phyloP scores from a whole-genome alignment of 768 basidiomycete species.

The Thelephora ganbajun region DNA sequence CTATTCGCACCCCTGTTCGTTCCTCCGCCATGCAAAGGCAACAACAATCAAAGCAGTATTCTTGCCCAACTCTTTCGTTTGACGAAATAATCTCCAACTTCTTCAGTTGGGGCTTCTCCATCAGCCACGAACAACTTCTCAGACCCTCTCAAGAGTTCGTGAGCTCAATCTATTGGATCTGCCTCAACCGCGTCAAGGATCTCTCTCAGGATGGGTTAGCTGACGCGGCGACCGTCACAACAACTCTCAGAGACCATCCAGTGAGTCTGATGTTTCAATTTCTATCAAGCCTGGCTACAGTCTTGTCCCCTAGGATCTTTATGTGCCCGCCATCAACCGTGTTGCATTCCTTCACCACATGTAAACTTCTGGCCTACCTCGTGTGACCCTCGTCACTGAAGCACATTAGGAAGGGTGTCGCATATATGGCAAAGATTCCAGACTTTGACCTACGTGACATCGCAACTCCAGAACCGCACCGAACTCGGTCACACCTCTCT shows the following conservation, averaged over 20 bases:
- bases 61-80: slow-evolving; percentile 54
- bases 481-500: slow-evolving; percentile 65
- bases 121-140: slow-evolving; percentile 53
- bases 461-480: slow-evolving; percentile 53
- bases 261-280: slow-evolving; percentile 21
- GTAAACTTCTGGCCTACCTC: slow-evolving; percentile 21
- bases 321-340: slow-evolving; percentile 38
- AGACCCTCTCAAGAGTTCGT: slow-evolving; percentile 62
- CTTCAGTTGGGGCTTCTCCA: slow-evolving; percentile 51
- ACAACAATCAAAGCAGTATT: slow-evolving; percentile 21
- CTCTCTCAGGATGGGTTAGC: slow-evolving; percentile 45
- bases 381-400: neutral
- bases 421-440: slow-evolving; percentile 56
- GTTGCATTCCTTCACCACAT: slow-evolving; percentile 61
- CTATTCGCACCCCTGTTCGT: neutral
- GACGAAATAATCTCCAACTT: slow-evolving; percentile 54
- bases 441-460: slow-evolving; percentile 72
- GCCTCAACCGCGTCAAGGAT: slow-evolving; percentile 58
- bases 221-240: slow-evolving; percentile 39
- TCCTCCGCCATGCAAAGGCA: neutral
- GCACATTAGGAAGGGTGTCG: slow-evolving; percentile 31
- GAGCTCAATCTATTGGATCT: slow-evolving; percentile 51
- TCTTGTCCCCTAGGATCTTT: slow-evolving; percentile 41
- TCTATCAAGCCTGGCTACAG: too few relatives aligned
- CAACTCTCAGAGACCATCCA: slow-evolving; percentile 30